Percentiles rank a stretch among this genome's conserved stretches.
phyloP scores from a whole-genome alignment of 2,329 filamentous ascomycete genomes.

The Colletotrichum echinochloae region DNA sequence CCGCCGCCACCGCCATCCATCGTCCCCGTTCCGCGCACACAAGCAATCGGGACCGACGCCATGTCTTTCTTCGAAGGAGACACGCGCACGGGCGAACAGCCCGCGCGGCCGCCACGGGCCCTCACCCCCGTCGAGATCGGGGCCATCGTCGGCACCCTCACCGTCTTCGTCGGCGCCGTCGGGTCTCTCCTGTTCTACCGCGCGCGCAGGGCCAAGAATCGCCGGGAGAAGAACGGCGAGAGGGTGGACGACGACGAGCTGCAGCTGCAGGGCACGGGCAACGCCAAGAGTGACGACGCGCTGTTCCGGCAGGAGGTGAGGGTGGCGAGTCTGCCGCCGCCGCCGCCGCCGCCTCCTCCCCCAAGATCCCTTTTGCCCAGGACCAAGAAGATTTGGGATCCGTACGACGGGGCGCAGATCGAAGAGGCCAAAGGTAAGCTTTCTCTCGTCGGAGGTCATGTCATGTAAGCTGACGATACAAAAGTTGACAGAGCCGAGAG shows the following conservation, averaged over 20 bases:
- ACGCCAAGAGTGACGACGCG: conserved; percentile 11
- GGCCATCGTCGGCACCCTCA: conserved; percentile 44
- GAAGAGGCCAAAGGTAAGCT: conserved; percentile 22
- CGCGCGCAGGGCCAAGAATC: conserved; percentile 31
- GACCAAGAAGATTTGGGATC: conserved; percentile 23
- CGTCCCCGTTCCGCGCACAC: not conserved
- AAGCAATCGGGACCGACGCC: not conserved
- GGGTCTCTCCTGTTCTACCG: conserved; percentile 44
- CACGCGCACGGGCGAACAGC: conserved; percentile 31
- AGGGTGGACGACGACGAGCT: conserved; percentile 14
- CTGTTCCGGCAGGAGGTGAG: conserved; percentile 7
- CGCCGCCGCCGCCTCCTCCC: not conserved
- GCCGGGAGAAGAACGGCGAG: conserved; percentile 1
- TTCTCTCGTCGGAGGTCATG: too few relatives aligned
- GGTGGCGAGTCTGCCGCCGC: conserved; percentile 1
- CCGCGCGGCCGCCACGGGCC: conserved; percentile 31
- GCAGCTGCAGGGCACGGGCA: conserved; percentile 12
- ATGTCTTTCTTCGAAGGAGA: conserved; percentile 42
- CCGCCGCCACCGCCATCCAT: not conserved
- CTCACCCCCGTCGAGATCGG: conserved; percentile 47
- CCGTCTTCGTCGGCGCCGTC: conserved; percentile 44
- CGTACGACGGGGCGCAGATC: not conserved
- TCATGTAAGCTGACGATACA: not conserved
- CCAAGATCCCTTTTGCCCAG: not conserved
- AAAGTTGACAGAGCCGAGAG: conserved; percentile 20